Conservation (phyloP, 2,329 filamentous ascomycete genomes). For the Diplocarpon mali region DNA sequence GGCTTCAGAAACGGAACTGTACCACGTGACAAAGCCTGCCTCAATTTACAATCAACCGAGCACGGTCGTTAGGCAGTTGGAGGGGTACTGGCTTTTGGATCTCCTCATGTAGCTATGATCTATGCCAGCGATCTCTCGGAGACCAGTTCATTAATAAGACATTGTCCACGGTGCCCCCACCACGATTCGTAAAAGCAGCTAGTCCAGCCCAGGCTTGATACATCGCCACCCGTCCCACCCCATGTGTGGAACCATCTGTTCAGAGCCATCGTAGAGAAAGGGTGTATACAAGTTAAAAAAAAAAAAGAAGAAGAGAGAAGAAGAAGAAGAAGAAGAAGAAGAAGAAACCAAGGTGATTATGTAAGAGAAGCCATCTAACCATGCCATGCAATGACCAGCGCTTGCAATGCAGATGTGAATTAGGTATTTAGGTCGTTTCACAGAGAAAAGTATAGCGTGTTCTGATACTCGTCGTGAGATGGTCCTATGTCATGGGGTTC, state of each 20-base stretch:
- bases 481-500: constrained; percentile 49
- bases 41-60: too few species aligned
- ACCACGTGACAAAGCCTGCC: too few species aligned
- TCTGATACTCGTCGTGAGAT: neutral
- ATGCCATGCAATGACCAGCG: constrained; percentile 19
- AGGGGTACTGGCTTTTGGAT: too few species aligned
- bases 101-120: too few species aligned
- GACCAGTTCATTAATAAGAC: too few species aligned
- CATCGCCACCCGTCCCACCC: neutral
- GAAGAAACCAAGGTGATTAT: neutral
- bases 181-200: constrained; percentile 2
- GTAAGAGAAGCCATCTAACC: constrained; percentile 1
- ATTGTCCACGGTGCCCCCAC: neutral
- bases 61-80: too few species aligned
- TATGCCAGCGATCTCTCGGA: too few species aligned
- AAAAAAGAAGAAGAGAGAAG: too few species aligned
- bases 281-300: constrained; percentile 10
- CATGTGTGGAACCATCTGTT: constrained; percentile 1
- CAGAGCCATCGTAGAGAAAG: constrained; percentile 2
- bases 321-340: too few species aligned
- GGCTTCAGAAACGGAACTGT: too few species aligned
- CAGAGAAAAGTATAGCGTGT: neutral
- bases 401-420: constrained; percentile 14
- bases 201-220: neutral
- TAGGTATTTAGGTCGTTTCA: neutral